phyloP scores from a whole-genome alignment of 2,329 filamentous ascomycete genomes.

The Penicillium sp. region DNA sequence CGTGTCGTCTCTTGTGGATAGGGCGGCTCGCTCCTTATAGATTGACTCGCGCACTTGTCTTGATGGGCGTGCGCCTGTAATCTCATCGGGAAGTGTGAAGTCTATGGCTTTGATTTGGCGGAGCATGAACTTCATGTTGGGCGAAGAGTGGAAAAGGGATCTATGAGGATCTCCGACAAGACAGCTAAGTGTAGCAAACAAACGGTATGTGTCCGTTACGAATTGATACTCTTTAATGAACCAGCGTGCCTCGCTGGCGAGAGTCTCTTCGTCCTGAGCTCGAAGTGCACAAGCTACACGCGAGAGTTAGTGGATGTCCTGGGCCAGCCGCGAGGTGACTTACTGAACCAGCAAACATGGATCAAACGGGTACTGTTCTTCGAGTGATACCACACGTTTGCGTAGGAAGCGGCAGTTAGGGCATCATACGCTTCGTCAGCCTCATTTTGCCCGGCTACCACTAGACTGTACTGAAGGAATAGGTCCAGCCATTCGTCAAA shows the following conservation, averaged over 20 bases:
- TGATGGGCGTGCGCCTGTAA: slow-evolving; percentile 39
- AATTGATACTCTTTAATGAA: slow-evolving; percentile 84
- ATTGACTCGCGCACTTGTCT: slow-evolving; percentile 46
- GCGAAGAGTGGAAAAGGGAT: slow-evolving; percentile 73
- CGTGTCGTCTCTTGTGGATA: slow-evolving; percentile 43
- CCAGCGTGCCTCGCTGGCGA: slow-evolving; percentile 75
- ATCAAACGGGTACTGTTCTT: slow-evolving; percentile 72
- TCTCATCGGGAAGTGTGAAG: slow-evolving; percentile 62
- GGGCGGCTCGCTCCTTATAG: slow-evolving; percentile 49
- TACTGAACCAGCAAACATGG: slow-evolving; percentile 76
- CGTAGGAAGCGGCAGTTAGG: slow-evolving; percentile 76
- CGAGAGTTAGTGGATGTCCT: slow-evolving; percentile 16
- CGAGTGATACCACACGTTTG: slow-evolving; percentile 79
- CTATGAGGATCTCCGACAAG: slow-evolving; percentile 70
- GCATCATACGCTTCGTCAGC: slow-evolving; percentile 77
- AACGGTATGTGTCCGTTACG: slow-evolving; percentile 79
- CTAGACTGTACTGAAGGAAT: slow-evolving; percentile 84
- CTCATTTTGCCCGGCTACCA: slow-evolving; percentile 71
- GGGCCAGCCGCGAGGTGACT: slow-evolving; percentile 32
- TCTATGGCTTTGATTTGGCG: slow-evolving; percentile 92
- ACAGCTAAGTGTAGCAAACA: slow-evolving; percentile 79
- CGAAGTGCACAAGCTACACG: slow-evolving; percentile 76
- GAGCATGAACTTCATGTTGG: slow-evolving; percentile 87
- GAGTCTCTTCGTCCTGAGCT: slow-evolving; percentile 76
- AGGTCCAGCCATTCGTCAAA: slow-evolving; percentile 88